Percentiles rank a stretch among this genome's conserved stretches.
phyloP scores from a whole-genome alignment of 345 rosid genomes.

The Gossypium herbaceum region DNA sequence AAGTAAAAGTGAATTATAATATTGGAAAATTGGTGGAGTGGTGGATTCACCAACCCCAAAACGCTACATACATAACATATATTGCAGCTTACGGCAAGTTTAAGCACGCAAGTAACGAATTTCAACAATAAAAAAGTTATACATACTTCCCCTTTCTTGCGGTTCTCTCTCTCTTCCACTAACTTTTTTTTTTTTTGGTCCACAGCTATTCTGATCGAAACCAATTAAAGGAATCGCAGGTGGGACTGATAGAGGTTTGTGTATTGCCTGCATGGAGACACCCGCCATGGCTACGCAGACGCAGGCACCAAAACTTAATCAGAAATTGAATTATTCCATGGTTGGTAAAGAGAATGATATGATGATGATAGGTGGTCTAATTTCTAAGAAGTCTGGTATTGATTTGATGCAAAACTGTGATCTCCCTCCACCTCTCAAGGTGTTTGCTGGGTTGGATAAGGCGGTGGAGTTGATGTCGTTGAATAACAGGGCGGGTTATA shows the following conservation, averaged over 20 bases:
- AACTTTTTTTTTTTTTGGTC: neutral
- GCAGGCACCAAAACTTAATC: constrained; percentile 20
- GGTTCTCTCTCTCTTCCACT: constrained; percentile 2
- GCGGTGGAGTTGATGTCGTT: constrained; percentile 11
- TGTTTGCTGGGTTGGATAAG: constrained; percentile 33
- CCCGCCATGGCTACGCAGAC: constrained; percentile 10
- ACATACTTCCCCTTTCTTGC: constrained; percentile 18
- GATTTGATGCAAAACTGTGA: constrained; percentile 52
- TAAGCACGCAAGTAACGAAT: constrained; percentile 28
- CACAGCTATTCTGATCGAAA: neutral
- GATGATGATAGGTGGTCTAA: constrained; percentile 23
- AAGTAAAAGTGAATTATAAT: neutral
- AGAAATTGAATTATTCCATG: constrained; percentile 6
- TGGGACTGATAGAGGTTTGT: neutral
- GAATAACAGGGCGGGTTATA: neutral
- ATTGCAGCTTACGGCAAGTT: neutral
- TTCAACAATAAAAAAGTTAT: neutral
- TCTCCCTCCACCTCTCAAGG: constrained; percentile 53
- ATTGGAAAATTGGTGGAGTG: neutral
- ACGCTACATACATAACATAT: neutral
- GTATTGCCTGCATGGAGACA: neutral
- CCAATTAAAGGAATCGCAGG: neutral
- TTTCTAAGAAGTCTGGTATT: constrained; percentile 16
- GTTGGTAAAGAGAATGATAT: constrained; percentile 20
- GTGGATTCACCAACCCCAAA: neutral